Evolutionary conservation across 495 filamentous ascomycete genomes (phyloP).

Genomic region (Tuber aestivum): DNA sequence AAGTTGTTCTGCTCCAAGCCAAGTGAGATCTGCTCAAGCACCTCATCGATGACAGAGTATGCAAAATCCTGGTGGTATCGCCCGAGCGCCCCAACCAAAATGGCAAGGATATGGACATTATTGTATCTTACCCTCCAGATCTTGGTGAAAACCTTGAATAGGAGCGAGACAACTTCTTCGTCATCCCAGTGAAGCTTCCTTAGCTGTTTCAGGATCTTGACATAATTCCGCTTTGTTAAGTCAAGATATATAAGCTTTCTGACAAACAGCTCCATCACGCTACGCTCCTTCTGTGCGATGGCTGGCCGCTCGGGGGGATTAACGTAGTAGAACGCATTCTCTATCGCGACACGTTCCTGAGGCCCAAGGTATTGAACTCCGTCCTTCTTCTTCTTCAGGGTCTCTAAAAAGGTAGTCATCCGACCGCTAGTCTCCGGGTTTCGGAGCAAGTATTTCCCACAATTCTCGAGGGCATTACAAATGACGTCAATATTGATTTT

Average conservation of each 20-base stretch:
- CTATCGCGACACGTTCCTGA: constrained; percentile 95
- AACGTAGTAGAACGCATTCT: constrained; percentile 97
- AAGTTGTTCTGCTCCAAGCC: constrained; percentile 95
- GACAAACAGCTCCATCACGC: constrained; percentile 85
- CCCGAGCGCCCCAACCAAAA: constrained; percentile 80
- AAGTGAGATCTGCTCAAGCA: constrained; percentile 79
- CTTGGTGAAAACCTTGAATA: constrained; percentile 90
- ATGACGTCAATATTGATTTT: constrained; percentile 99
- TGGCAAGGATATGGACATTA: constrained; percentile 90
- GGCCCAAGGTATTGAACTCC: constrained; percentile 84
- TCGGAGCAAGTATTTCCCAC: constrained; percentile 86
- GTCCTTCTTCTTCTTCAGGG: constrained; percentile 88
- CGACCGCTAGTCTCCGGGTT: constrained; percentile 89
- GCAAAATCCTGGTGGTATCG: constrained; percentile 89
- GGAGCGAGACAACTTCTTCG: constrained; percentile 63
- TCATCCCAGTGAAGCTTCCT: constrained; percentile 98
- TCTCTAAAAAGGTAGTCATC: constrained; percentile 91
- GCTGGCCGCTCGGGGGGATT: constrained; percentile 89
- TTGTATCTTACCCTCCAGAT: constrained; percentile 96
- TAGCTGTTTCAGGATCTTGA: constrained; percentile 85
- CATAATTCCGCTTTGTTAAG: constrained; percentile 88
- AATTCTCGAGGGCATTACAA: constrained; percentile 94
- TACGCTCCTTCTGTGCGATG: constrained; percentile 92
- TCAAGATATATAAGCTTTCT: constrained; percentile 86
- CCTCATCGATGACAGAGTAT: constrained; percentile 77